phyloP scores from a whole-genome alignment of 2,329 filamentous ascomycete genomes.

The Raffaelea deltoideospora region DNA sequence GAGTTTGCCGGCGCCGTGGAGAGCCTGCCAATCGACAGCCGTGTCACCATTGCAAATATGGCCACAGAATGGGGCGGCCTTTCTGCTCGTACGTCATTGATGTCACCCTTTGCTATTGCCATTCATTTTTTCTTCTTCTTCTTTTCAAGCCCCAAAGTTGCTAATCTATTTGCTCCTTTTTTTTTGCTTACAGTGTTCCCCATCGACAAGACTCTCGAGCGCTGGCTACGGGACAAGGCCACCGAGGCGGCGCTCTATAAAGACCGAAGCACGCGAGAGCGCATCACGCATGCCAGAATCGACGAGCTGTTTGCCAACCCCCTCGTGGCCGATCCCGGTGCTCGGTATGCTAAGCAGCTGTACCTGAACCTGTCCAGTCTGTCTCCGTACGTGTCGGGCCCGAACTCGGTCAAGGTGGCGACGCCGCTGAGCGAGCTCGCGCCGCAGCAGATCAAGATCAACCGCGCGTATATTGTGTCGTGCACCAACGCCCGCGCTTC shows the following conservation, averaged over 20 bases:
- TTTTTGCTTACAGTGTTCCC: too few relatives aligned
- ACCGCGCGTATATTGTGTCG: conserved; percentile 77
- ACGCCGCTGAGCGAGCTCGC: conserved; percentile 65
- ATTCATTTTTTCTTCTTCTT: too few relatives aligned
- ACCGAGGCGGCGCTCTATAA: conserved; percentile 52
- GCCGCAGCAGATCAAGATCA: conserved; percentile 55
- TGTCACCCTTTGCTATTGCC: too few relatives aligned
- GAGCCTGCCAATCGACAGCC: conserved; percentile 51
- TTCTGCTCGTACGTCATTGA: too few relatives aligned
- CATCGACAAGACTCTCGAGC: conserved; percentile 54
- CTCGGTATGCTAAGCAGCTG: conserved; percentile 68
- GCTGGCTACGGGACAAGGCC: conserved; percentile 66
- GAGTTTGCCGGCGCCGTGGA: conserved; percentile 74
- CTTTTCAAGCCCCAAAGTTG: too few relatives aligned
- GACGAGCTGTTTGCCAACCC: conserved; percentile 56
- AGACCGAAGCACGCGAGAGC: conserved; percentile 27
- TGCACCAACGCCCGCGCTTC: conserved; percentile 80
- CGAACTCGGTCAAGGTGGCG: conserved; percentile 80
- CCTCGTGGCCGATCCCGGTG: conserved; percentile 57
- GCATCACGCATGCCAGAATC: conserved; percentile 58
- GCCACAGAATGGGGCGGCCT: conserved; percentile 65
- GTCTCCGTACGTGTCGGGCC: conserved; percentile 70
- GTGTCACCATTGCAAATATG: conserved; percentile 61
- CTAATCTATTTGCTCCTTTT: too few relatives aligned
- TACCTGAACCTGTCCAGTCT: conserved; percentile 73